These are phyloP conservation scores for Oryza officinalis DNA, from an alignment of 176 grass and related monocot species.

Conservation along the genomic window DNA sequence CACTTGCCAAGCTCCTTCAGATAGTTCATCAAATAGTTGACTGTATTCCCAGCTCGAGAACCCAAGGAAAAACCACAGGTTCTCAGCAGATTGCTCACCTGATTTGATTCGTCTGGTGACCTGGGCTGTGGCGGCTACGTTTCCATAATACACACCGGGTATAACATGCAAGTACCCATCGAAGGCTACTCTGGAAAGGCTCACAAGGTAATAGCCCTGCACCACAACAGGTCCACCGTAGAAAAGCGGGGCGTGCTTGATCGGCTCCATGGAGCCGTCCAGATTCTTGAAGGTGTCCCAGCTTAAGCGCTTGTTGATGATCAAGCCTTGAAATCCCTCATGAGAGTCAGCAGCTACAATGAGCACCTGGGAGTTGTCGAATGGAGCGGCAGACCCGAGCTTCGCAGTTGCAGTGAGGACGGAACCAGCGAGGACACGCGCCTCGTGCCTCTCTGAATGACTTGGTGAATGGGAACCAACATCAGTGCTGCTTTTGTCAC, in stretches of 20 bases:
- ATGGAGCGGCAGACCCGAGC: conserved; percentile 55
- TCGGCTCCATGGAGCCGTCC: conserved; percentile 55
- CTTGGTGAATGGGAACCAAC: conserved; percentile 31
- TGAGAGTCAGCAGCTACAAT: conserved; percentile 59
- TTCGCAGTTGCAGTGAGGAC: conserved; percentile 67
- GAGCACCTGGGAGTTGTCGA: conserved; percentile 67
- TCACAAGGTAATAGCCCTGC: conserved; percentile 75
- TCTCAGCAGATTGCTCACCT: conserved; percentile 43
- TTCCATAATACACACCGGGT: conserved; percentile 68
- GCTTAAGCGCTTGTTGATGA: conserved; percentile 77
- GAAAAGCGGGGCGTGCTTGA: conserved; percentile 63
- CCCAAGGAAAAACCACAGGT: conserved; percentile 84
- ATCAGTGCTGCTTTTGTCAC: not conserved
- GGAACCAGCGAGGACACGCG: conserved; percentile 46
- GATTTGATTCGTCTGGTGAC: conserved; percentile 52
- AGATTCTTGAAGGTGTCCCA: conserved; percentile 78
- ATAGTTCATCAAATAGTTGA: conserved; percentile 77
- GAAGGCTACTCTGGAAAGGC: conserved; percentile 50
- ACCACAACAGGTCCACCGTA: conserved; percentile 81
- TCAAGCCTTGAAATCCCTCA: conserved; percentile 74
- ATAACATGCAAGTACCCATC: conserved; percentile 66
- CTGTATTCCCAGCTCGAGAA: conserved; percentile 72
- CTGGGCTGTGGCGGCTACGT: conserved; percentile 52
- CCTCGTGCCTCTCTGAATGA: conserved; percentile 6
- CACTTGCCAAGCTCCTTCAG: conserved; percentile 65